Evolutionary conservation across 2,329 filamentous ascomycete genomes (phyloP).

Genomic region (Knufia fluminis): DNA sequence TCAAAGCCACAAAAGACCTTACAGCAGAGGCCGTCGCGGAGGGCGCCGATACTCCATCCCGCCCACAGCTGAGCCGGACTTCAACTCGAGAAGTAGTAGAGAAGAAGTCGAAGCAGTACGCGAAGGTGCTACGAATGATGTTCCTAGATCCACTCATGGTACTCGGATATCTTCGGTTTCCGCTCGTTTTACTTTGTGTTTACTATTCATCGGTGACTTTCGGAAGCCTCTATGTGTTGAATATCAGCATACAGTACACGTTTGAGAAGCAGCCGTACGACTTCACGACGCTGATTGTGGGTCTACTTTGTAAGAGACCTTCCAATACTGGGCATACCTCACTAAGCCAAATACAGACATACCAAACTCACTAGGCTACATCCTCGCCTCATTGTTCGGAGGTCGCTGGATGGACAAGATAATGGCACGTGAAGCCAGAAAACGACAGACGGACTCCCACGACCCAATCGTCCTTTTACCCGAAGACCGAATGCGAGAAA

Average conservation of each 20-base stretch:
- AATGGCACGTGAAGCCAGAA: conserved; percentile 67
- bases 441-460: conserved; percentile 58
- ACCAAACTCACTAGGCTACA: conserved; percentile 65
- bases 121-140: conserved; percentile 47
- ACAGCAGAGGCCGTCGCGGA: conserved; percentile 24
- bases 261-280: conserved; percentile 60
- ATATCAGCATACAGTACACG: conserved; percentile 64
- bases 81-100: conserved; percentile 56
- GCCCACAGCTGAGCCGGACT: conserved; percentile 39
- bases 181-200: conserved; percentile 63
- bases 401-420: conserved; percentile 72
- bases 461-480: conserved; percentile 57
- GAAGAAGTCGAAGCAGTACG: conserved; percentile 45
- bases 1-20: conserved; percentile 26
- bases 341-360: conserved; percentile 40
- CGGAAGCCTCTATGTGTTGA: conserved; percentile 64
- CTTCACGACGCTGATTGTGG: conserved; percentile 59
- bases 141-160: conserved; percentile 66
- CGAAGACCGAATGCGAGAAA: conserved; percentile 75
- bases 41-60: conserved; percentile 15
- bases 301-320: conserved; percentile 46
- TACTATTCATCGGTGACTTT: conserved; percentile 68
- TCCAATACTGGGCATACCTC: not conserved
- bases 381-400: conserved; percentile 58
- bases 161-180: conserved; percentile 62